phyloP scores from a whole-genome alignment of 441 rosid species.

The Erysimum cheiri region DNA sequence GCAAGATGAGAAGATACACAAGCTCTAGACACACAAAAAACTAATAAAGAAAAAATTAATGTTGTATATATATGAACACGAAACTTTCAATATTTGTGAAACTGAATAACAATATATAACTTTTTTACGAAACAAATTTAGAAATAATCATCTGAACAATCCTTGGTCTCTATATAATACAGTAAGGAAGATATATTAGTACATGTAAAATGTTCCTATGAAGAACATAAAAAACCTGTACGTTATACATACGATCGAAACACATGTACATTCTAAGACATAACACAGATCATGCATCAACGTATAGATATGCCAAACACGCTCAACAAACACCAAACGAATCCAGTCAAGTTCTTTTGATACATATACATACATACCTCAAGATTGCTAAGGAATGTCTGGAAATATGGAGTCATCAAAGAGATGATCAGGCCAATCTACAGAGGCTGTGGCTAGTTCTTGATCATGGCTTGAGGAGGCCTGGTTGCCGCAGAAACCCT shows the following conservation, averaged over 20 bases:
- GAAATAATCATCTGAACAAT: conserved; percentile 7
- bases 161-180: not conserved
- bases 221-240: conserved; percentile 32
- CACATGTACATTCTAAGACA: conserved; percentile 31
- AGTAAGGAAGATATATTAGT: not conserved
- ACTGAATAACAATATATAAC: not conserved
- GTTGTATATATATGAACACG: not conserved
- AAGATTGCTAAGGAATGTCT: conserved; percentile 51
- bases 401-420: conserved; percentile 66
- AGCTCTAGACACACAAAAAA: no score
- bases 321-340: conserved; percentile 18
- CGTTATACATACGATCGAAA: conserved; percentile 15
- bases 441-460: conserved; percentile 42
- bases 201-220: conserved; percentile 26
- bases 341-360: conserved; percentile 15
- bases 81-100: not conserved
- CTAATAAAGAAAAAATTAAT: no score
- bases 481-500: conserved; percentile 37
- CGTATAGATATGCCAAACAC: conserved; percentile 14
- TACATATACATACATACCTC: conserved; percentile 36
- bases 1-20: no score
- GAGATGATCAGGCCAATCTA: conserved; percentile 59
- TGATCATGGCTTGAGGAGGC: conserved; percentile 54
- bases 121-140: not conserved
- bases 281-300: conserved; percentile 28